A percentile compares a stretch with the other conserved stretches of the same genome.
Evolutionary conservation across 1,139 yeast species (phyloP).

Genomic region (Geotrichum aggregatum): DNA sequence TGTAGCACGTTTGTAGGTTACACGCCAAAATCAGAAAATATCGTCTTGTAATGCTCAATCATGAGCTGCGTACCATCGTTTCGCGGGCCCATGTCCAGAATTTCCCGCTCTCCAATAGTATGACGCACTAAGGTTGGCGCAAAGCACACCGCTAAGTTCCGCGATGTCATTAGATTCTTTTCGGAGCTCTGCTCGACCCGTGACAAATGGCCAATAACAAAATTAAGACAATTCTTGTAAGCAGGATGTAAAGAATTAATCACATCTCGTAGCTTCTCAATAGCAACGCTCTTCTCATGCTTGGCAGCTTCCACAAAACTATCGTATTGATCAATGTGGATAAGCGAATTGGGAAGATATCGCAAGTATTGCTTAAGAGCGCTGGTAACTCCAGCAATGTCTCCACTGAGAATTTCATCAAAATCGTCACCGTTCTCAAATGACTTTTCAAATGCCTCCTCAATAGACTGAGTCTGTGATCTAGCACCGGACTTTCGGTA

Average conservation of each 20-base stretch:
- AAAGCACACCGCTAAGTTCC: slow-evolving; percentile 85
- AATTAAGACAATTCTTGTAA: slow-evolving; percentile 55
- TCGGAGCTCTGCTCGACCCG: slow-evolving; percentile 33
- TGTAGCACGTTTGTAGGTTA: no score
- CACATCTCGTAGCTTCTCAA: slow-evolving; percentile 40
- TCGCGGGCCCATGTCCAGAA: slow-evolving; percentile 78
- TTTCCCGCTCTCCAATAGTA: slow-evolving; percentile 74
- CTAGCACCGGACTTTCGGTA: slow-evolving; percentile 89
- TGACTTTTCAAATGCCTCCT: slow-evolving; percentile 41
- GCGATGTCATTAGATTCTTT: slow-evolving; percentile 60
- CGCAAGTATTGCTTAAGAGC: slow-evolving; percentile 83
- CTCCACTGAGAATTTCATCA: slow-evolving; percentile 54
- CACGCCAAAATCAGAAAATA: slow-evolving; percentile 35
- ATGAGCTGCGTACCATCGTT: slow-evolving; percentile 77
- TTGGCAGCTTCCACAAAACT: slow-evolving; percentile 48
- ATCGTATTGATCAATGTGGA: slow-evolving; percentile 66
- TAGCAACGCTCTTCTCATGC: slow-evolving; percentile 13
- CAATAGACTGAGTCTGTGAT: slow-evolving; percentile 59
- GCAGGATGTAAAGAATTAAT: slow-evolving; percentile 57
- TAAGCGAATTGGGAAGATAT: slow-evolving; percentile 78
- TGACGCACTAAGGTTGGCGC: slow-evolving; percentile 92
- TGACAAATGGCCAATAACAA: slow-evolving; percentile 59
- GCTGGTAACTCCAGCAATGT: slow-evolving; percentile 81
- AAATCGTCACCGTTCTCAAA: slow-evolving; percentile 26
- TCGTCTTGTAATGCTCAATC: slow-evolving; percentile 50